Base-by-base conservation (phyloP, 371 early-diverging fungal species). In the Mucor plumbeus region DNA sequence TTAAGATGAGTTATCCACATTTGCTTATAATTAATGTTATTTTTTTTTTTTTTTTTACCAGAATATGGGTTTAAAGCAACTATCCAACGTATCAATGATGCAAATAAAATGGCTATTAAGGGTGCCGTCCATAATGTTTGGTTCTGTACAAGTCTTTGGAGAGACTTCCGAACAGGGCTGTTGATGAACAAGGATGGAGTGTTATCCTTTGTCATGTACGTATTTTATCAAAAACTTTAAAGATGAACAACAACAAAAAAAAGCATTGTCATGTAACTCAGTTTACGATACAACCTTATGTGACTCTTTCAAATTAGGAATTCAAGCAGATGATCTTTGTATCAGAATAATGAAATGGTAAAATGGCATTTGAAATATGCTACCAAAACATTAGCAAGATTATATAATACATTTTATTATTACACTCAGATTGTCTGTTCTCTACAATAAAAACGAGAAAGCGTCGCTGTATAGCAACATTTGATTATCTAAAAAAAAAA, bases 61-160 rank as follows among this genome's bases (percentile, higher is more conserved):
- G 97, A 96, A 69, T 95, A 93, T 3, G 88, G 88, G 62, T 86
- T 80, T 26, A 95, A 81, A 3, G 88, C 84, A 0, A 94, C 87
- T 2, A 80, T 68, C 90, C 91, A 94, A 54, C 92, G 91, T 31
- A 94, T 72, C 5, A 91, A 73, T 1, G 89, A 64, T 1, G 90
- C 85, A 72, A 90, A 78, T 3, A 91, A 75, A 9, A 90, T 50
- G 9, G 76, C 76, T 9, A 80, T 55, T 15, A 79, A 35, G 33
- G 80, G 80, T 11, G 73, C 70, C 3, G 78, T 75, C 83, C 83
- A 83, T n/a, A 78, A 55, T 7, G 72, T 68, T 47, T 73, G 66
- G 55, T 65, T 77, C 55, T 72, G 75, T 0, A 74, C 70, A 13
- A 74, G 61, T 15, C 64, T 43, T 13, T 69, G 67, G 1, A 76